Conservation (phyloP, 495 filamentous ascomycete genomes). For the Hyaloscypha bicolor region DNA sequence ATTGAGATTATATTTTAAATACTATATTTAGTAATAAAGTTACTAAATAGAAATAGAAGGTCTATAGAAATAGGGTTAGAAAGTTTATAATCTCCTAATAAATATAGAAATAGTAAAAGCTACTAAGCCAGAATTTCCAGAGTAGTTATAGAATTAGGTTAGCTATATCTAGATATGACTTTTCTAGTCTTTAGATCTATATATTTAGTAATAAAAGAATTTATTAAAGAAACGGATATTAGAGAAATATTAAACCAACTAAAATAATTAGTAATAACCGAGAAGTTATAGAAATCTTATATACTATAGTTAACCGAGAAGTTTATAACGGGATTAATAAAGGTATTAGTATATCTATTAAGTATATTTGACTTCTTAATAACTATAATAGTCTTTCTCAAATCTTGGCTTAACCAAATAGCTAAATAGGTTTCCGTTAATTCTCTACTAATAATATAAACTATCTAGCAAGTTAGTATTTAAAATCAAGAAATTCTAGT, state of each 20-base stretch:
- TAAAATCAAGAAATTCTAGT: no score
- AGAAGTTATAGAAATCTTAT: background rate
- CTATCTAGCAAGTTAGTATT: background rate
- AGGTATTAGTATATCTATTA: slow-evolving; percentile 51
- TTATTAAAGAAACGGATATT: background rate
- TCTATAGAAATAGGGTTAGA: slow-evolving; percentile 37
- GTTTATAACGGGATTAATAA: slow-evolving; percentile 18
- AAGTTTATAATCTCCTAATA: slow-evolving; percentile 29
- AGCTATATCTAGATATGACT: slow-evolving; percentile 5
- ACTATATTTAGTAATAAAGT: slow-evolving; percentile 39
- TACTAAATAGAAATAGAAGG: slow-evolving; percentile 37
- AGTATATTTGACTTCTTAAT: slow-evolving; percentile 45
- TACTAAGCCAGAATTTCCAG: background rate
- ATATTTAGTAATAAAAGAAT: slow-evolving; percentile 1
- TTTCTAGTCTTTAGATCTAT: slow-evolving; percentile 24
- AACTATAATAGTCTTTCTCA: slow-evolving; percentile 43
- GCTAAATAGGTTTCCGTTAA: slow-evolving; percentile 50
- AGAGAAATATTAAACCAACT: slow-evolving; percentile 41
- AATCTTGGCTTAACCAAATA: slow-evolving; percentile 39
- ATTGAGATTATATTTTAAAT: slow-evolving; percentile 26
- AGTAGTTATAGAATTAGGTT: background rate
- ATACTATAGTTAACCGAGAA: slow-evolving; percentile 14
- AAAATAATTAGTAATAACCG: slow-evolving; percentile 43
- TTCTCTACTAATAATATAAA: slow-evolving; percentile 53
- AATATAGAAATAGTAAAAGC: slow-evolving; percentile 9